Percentiles rank a stretch among this genome's conserved stretches.
Evolutionary conservation across 352 stramenopile species (phyloP).

Genomic region (Globisporangium emineosum): DNA sequence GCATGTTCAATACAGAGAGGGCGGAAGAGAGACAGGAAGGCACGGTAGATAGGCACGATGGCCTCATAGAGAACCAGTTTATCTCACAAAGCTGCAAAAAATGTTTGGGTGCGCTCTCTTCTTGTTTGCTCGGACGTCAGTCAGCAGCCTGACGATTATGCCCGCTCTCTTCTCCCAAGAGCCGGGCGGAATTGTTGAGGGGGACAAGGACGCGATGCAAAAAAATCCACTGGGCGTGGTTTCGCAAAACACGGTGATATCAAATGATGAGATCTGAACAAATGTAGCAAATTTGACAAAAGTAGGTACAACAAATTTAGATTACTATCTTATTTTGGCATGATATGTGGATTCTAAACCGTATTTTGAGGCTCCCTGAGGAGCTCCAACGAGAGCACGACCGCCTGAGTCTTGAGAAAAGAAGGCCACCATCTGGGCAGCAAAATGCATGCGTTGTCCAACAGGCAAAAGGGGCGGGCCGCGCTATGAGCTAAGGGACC

Average conservation of each 20-base stretch:
- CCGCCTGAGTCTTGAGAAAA: background rate
- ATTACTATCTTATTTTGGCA: background rate
- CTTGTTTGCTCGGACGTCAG: background rate
- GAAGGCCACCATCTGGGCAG: background rate
- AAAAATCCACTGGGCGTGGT: background rate
- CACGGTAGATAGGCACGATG: no score
- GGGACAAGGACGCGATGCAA: background rate
- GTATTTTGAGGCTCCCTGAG: background rate
- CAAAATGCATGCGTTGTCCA: background rate
- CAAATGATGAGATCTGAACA: background rate
- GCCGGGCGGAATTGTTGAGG: background rate
- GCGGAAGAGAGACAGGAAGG: background rate
- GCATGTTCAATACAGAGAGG: background rate
- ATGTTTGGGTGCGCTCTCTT: background rate
- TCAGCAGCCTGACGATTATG: background rate
- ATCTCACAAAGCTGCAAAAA: no score
- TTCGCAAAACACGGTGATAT: slow-evolving; percentile 7
- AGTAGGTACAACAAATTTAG: background rate
- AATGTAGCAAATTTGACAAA: background rate
- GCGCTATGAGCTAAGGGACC: background rate
- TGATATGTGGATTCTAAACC: background rate
- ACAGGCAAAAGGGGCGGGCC: background rate
- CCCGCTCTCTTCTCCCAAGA: background rate
- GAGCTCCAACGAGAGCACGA: background rate
- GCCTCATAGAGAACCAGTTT: no score